phyloP scores from a whole-genome alignment of 1,139 yeast genomes.

The Meyerozyma elateridarum region DNA sequence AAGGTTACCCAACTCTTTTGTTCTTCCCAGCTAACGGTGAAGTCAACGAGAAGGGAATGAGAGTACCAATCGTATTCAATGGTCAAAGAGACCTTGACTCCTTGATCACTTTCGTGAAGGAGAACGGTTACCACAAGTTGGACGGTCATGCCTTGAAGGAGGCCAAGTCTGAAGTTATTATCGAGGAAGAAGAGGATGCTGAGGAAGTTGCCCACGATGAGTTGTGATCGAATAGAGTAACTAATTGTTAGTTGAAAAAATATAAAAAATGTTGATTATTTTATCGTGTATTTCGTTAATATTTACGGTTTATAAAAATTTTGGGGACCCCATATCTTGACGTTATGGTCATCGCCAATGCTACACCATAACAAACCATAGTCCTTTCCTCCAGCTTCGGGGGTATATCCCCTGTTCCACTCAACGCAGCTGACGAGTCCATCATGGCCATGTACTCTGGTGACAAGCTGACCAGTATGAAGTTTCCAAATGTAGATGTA shows the following conservation, averaged over 20 bases:
- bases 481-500: conserved; percentile 78
- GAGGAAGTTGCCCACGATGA: conserved; percentile 31
- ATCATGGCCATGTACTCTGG: conserved; percentile 56
- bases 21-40: conserved; percentile 88
- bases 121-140: conserved; percentile 53
- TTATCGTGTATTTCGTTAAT: too few species aligned
- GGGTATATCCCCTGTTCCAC: conserved; percentile 52
- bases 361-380: conserved; percentile 64
- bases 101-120: conserved; percentile 65
- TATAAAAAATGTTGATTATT: background rate
- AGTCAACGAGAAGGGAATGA: conserved; percentile 49
- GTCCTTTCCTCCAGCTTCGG: conserved; percentile 19
- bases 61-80: conserved; percentile 63
- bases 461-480: conserved; percentile 64
- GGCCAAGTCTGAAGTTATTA: conserved; percentile 20
- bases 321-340: conserved; percentile 60
- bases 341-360: conserved; percentile 76
- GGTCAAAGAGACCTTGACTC: conserved; percentile 75
- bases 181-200: conserved; percentile 26
- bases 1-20: conserved; percentile 91
- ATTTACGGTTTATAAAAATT: conserved; percentile 7
- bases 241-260: background rate
- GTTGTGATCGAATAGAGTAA: conserved; percentile 17
- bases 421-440: conserved; percentile 71
- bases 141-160: conserved; percentile 43